phyloP scores from a whole-genome alignment of 2,329 filamentous ascomycete species.

The Colletotrichum sp. region DNA sequence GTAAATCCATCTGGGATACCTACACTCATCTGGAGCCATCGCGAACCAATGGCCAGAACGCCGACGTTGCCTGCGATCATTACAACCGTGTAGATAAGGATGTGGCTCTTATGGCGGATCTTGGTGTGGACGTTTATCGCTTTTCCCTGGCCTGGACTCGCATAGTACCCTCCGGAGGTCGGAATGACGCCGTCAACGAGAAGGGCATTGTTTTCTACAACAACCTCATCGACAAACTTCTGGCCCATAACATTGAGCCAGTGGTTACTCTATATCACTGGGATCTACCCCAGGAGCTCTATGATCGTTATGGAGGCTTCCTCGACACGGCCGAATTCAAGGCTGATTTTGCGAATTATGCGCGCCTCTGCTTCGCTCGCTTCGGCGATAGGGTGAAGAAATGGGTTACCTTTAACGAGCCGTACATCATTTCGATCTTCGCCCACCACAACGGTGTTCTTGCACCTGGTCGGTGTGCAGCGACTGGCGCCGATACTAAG shows the following conservation, averaged over 20 bases:
- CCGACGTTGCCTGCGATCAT: slow-evolving; percentile 52
- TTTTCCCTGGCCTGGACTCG: slow-evolving; percentile 73
- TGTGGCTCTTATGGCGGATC: slow-evolving; percentile 62
- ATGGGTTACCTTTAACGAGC: slow-evolving; percentile 47
- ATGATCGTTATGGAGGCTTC: slow-evolving; percentile 41
- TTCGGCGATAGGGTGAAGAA: slow-evolving; percentile 39
- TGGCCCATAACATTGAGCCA: slow-evolving; percentile 61
- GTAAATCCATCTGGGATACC: slow-evolving; percentile 47
- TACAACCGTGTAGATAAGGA: slow-evolving; percentile 54
- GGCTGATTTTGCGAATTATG: slow-evolving; percentile 40
- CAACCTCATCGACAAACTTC: slow-evolving; percentile 63
- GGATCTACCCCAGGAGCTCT: slow-evolving; percentile 50
- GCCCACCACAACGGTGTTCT: slow-evolving; percentile 38
- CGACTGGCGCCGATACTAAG: slow-evolving; percentile 34
- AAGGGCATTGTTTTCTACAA: slow-evolving; percentile 65
- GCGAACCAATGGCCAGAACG: slow-evolving; percentile 44
- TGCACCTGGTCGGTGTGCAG: slow-evolving; percentile 36
- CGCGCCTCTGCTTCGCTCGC: slow-evolving; percentile 37
- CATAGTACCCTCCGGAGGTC: slow-evolving; percentile 68
- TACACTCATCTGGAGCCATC: slow-evolving; percentile 44
- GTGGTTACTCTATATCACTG: slow-evolving; percentile 71
- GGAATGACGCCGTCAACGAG: slow-evolving; percentile 67
- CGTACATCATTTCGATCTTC: slow-evolving; percentile 41
- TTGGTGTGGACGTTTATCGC: slow-evolving; percentile 65
- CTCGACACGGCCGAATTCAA: slow-evolving; percentile 34